Evolutionary conservation across 352 stramenopile genomes (phyloP).

Genomic region (Phytophthora megakarya): DNA sequence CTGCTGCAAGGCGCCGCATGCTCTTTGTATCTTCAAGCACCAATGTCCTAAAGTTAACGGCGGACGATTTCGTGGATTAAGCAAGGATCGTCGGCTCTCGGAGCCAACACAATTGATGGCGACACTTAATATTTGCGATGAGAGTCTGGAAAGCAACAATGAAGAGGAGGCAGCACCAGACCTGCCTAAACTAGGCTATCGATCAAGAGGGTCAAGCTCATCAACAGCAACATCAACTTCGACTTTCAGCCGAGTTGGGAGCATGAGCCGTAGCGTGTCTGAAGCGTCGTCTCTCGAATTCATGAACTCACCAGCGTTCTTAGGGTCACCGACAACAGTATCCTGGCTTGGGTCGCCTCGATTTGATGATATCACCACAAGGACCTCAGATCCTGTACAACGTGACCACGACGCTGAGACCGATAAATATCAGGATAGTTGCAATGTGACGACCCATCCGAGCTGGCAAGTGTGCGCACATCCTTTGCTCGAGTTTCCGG

Average conservation of each 20-base stretch:
- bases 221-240: slow-evolving; percentile 26
- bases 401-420: slow-evolving; percentile 16
- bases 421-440: slow-evolving; percentile 5
- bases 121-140: slow-evolving; percentile 28
- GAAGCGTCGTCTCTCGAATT: slow-evolving; percentile 59
- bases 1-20: slow-evolving; percentile 56
- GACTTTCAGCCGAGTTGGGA: slow-evolving; percentile 19
- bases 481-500: slow-evolving; percentile 53
- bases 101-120: slow-evolving; percentile 35
- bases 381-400: slow-evolving; percentile 4
- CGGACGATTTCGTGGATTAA: slow-evolving; percentile 21
- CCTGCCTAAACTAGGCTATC: slow-evolving; percentile 3
- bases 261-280: slow-evolving; percentile 42
- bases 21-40: slow-evolving; percentile 67
- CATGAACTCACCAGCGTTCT: slow-evolving; percentile 40
- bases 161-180: slow-evolving; percentile 20
- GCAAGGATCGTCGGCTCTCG: slow-evolving; percentile 29
- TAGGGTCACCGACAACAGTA: slow-evolving; percentile 36
- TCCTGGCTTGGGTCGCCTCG: slow-evolving; percentile 36
- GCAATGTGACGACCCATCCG: not conserved
- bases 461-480: slow-evolving; percentile 10
- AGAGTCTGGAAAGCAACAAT: slow-evolving; percentile 26
- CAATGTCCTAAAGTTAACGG: slow-evolving; percentile 49
- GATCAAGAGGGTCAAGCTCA: slow-evolving; percentile 34
- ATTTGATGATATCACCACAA: slow-evolving; percentile 25